Evolutionary conservation across 768 basidiomycete species (phyloP), one percentile per base, ranked within the genome.

Genomic region (Rhizopogon rudus): DNA sequence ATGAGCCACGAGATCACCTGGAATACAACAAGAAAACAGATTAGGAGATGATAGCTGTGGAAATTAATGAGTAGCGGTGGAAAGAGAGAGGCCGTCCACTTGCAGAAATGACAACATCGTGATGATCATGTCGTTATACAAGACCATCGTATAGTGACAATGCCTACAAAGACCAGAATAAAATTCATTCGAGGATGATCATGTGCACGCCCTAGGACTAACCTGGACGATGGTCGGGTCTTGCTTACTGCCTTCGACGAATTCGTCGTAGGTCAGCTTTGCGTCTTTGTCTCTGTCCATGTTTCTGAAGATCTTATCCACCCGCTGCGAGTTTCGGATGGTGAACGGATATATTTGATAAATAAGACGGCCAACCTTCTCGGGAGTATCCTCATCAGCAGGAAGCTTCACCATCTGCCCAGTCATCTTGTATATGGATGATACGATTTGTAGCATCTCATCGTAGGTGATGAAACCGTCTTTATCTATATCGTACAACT

Each of bases 381-480:
- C 94, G 1, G 97, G 96, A n/a, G 97, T 99, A 75, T 98, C 95
- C 73, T 99, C 97, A 68, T 98, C 97, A 40, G 87, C 78, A n/a
- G 97, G 95, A 20, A 98, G 83, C 70, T 94, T 95, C 60, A 98
- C 96, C 95, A 98, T 98, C 71, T 95, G 87, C 17, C 97, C 97
- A 4, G 97, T 98, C 97, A 99, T 98, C 82, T 96, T 98, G 81
- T 98, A 99, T 75, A 99, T 99, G 44, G 93, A 88, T 64, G 88
- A 84, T 8, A 99, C 97, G 68, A 99, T 99, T 76, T 92, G 87
- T 33, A 98, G 85, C 97, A 99, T 99, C 76, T 99, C 97, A 67
- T 94, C 87, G 73, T 98, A 98, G 40, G 97, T 97, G 75, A 99
- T 98, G 63, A 83, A 88, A 8, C 97, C 97, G 67, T 99, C 97